Evolutionary conservation across 176 grass and related monocot species (phyloP), one percentile per base, ranked within the genome.

Genomic region (Ananas comosus): DNA sequence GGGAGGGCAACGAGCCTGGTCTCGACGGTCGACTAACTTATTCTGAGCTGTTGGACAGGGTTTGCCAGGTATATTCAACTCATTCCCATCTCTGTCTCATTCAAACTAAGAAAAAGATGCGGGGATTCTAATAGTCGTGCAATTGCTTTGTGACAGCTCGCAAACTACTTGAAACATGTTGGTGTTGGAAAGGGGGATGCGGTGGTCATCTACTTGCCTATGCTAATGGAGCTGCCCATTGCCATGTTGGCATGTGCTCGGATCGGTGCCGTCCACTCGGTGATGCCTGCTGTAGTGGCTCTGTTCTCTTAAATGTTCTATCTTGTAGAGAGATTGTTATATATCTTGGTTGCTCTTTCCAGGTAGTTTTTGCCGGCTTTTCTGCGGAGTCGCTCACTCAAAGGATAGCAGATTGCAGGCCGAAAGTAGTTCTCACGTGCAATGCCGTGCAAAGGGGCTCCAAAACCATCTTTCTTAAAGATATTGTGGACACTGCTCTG

Each of bases 301-400:
- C 19, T 77, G 23, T 77, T 11, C 0, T 1, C 25, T 4, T 64
- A 47, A 16, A 24, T 51, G n/a, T 49, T 76, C 3, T 72, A 13
- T 77, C 14, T 53, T 75, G 11, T 2, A 49, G 17, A 68, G 64
- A 42, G 2, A 65, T 28, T 12, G 33, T 47, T 21, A 27, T 4
- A 13, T 29, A 8, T 64, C 13, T 50, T 64, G 56, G 47, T 42
- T 7, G 48, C 25, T 64, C 8, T 79, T 18, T 69, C 65, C 79
- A 99, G 94, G 94, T 99, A 72, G 89, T 99, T 58, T 99, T 99
- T 80, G 89, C 94, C 42, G 89, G 94, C 52, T 99, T 99, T 81
- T 99, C 94, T 66, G 80, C 89, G 0, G 94, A 99, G 13, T 83
- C 94, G 24, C 70, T 99, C 51, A 86, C 89, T 21, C 94, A 99